A percentile compares a stretch with the other conserved stretches of the same genome.
These are phyloP conservation scores for Penicillium vulpinum DNA, from an alignment of 2,329 filamentous ascomycete genomes.

Conservation along the genomic window DNA sequence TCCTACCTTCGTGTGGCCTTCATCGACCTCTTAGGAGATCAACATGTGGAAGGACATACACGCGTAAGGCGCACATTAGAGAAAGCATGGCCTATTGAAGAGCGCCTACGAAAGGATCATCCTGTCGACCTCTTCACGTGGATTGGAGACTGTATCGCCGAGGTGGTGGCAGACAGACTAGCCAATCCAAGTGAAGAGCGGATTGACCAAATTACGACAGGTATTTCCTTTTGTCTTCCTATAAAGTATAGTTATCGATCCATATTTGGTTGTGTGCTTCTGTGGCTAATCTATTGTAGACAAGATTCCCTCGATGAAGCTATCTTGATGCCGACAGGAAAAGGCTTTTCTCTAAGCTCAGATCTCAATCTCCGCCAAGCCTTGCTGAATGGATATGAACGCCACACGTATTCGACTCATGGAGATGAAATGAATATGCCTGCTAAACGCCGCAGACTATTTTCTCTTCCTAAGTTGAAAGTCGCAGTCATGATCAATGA, in stretches of 20 bases:
- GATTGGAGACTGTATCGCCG: slow-evolving; percentile 72
- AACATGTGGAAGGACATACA: slow-evolving; percentile 40
- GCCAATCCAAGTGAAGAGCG: slow-evolving; percentile 30
- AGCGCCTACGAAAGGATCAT: slow-evolving; percentile 70
- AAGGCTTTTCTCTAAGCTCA: slow-evolving; percentile 48
- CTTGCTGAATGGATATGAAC: slow-evolving; percentile 40
- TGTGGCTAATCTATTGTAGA: slow-evolving; percentile 23
- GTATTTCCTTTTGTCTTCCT: slow-evolving; percentile 47
- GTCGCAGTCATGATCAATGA: slow-evolving; percentile 77
- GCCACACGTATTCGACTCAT: slow-evolving; percentile 42
- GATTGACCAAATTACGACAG: slow-evolving; percentile 38
- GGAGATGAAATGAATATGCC: slow-evolving; percentile 20
- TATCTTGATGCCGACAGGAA: slow-evolving; percentile 54
- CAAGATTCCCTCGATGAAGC: slow-evolving; percentile 53
- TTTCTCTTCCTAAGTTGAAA: slow-evolving; percentile 60
- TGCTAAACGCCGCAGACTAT: slow-evolving; percentile 31
- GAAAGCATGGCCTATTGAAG: slow-evolving; percentile 71
- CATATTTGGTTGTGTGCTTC: not conserved
- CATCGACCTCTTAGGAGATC: slow-evolving; percentile 49
- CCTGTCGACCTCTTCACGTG: slow-evolving; percentile 70
- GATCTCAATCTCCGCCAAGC: slow-evolving; percentile 37
- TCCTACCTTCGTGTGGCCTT: slow-evolving; percentile 55
- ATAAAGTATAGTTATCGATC: slow-evolving; percentile 37
- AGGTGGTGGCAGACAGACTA: slow-evolving; percentile 61
- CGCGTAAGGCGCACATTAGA: slow-evolving; percentile 63